Percentiles rank a stretch among this genome's conserved stretches.
phyloP scores from a whole-genome alignment of 352 stramenopile species.

The Phytophthora macrochlamydospora region DNA sequence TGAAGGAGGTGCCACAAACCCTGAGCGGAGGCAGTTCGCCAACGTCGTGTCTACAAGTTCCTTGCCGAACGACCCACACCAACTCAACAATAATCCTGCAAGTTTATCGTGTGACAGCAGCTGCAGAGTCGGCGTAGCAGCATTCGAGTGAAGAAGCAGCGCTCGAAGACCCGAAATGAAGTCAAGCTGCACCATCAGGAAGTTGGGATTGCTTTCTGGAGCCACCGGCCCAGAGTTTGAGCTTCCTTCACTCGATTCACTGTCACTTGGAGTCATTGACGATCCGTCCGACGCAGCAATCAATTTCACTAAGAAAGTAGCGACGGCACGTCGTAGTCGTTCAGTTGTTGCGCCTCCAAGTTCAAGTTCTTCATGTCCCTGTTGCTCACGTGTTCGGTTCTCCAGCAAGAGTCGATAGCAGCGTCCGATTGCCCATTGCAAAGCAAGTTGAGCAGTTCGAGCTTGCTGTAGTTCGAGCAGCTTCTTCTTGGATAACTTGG shows the following conservation, averaged over 20 bases:
- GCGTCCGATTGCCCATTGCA: conserved; percentile 66
- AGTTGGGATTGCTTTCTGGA: conserved; percentile 21
- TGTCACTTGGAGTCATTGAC: not conserved
- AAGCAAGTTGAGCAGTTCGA: conserved; percentile 29
- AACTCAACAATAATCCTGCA: conserved; percentile 35
- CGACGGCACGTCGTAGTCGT: conserved; percentile 21
- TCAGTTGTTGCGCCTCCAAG: conserved; percentile 8
- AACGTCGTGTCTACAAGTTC: conserved; percentile 36
- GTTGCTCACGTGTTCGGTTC: conserved; percentile 4
- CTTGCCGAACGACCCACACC: conserved; percentile 48
- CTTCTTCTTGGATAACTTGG: conserved; percentile 24
- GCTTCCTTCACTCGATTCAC: conserved; percentile 15
- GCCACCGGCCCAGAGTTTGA: conserved; percentile 9
- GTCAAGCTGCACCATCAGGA: conserved; percentile 76
- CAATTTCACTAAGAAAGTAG: conserved; percentile 37
- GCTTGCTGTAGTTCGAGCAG: conserved; percentile 28
- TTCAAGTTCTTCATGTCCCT: conserved; percentile 15
- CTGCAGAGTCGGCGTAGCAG: conserved; percentile 5
- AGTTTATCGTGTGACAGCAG: conserved; percentile 30
- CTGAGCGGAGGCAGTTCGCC: conserved; percentile 21
- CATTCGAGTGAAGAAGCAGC: conserved; percentile 27
- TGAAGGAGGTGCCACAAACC: conserved; percentile 34
- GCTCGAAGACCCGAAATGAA: conserved; percentile 47
- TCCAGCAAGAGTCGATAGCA: conserved; percentile 65
- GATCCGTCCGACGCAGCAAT: conserved; percentile 21